These are phyloP conservation scores for Leucosporidium creatinivorum DNA, from an alignment of 768 basidiomycete genomes.

Conservation along the genomic window DNA sequence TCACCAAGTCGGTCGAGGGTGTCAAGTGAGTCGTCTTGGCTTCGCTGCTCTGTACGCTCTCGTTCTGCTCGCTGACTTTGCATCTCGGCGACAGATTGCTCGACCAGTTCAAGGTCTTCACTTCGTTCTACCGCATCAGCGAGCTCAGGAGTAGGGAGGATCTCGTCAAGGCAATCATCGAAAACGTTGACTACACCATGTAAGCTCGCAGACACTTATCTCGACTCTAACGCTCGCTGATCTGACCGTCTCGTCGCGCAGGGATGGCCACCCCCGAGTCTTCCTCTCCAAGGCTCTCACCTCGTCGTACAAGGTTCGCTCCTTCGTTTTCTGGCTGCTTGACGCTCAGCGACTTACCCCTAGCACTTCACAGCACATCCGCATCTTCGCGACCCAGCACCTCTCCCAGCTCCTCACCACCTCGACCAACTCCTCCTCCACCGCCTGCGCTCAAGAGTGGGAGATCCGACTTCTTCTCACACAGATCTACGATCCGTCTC, in stretches of 20 bases:
- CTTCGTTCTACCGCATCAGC: conserved; percentile 88
- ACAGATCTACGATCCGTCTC: conserved; percentile 85
- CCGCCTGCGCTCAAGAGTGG: conserved; percentile 62
- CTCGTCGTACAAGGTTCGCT: conserved; percentile 72
- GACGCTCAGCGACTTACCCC: too few species aligned
- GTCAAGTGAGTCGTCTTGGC: conserved; percentile 58
- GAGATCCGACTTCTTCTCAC: conserved; percentile 82
- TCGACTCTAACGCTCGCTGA: not conserved
- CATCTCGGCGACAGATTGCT: conserved; percentile 53
- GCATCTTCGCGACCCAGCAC: conserved; percentile 79
- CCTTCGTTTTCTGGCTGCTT: too few species aligned
- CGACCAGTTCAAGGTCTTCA: conserved; percentile 88
- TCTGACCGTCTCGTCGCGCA: conserved; percentile 39
- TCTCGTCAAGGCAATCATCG: conserved; percentile 80
- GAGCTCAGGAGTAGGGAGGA: conserved; percentile 87
- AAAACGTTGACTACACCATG: conserved; percentile 71
- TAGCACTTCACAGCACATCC: conserved; percentile 84
- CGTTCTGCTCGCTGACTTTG: not conserved
- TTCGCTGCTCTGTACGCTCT: not conserved
- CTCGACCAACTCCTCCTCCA: conserved; percentile 43
- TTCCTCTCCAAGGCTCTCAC: conserved; percentile 90
- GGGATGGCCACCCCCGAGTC: conserved; percentile 89
- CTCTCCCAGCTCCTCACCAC: conserved; percentile 69
- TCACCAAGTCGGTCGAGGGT: conserved; percentile 82
- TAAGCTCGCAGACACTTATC: not conserved